These are phyloP conservation scores for Zygnema circumcarinatum DNA, from an alignment of 139 green algal genomes.

Conservation along the genomic window DNA sequence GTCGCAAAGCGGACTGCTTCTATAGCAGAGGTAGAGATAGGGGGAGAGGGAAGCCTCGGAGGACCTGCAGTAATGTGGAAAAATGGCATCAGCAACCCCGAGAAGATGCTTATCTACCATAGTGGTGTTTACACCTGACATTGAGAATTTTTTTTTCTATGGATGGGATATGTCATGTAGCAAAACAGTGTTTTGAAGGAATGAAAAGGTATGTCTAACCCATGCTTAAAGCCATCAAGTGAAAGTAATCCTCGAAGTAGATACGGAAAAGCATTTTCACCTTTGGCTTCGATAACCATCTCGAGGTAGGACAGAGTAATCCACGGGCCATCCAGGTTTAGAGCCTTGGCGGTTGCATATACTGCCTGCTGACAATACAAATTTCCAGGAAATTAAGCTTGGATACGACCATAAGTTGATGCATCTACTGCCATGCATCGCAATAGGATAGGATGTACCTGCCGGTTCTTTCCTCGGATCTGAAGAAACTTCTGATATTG, in stretches of 20 bases:
- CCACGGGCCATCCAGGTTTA: conserved; percentile 14
- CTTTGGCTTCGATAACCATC: conserved; percentile 7
- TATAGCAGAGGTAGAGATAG: not conserved
- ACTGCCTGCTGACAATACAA: conserved; percentile 1
- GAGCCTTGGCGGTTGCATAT: not conserved
- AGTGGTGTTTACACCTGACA: too few species aligned
- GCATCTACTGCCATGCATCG: not conserved
- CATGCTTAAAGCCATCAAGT: too few species aligned
- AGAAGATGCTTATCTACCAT: too few species aligned
- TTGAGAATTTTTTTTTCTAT: too few species aligned
- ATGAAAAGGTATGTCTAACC: too few species aligned
- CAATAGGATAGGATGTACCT: not conserved
- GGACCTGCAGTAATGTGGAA: not conserved
- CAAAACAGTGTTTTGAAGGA: too few species aligned
- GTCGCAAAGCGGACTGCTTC: not conserved
- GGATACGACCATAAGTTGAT: not conserved
- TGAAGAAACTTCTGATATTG: not conserved
- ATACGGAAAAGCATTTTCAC: too few species aligned
- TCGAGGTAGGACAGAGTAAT: conserved; percentile 24
- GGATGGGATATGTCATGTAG: too few species aligned
- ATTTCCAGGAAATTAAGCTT: too few species aligned
- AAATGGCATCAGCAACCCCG: too few species aligned
- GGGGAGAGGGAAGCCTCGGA: not conserved
- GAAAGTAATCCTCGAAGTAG: too few species aligned
- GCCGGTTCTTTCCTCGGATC: not conserved